A percentile compares a stretch with the other conserved stretches of the same genome.
These are phyloP conservation scores for Boletus eberwhitei DNA, from an alignment of 768 basidiomycete genomes.

Conservation along the genomic window DNA sequence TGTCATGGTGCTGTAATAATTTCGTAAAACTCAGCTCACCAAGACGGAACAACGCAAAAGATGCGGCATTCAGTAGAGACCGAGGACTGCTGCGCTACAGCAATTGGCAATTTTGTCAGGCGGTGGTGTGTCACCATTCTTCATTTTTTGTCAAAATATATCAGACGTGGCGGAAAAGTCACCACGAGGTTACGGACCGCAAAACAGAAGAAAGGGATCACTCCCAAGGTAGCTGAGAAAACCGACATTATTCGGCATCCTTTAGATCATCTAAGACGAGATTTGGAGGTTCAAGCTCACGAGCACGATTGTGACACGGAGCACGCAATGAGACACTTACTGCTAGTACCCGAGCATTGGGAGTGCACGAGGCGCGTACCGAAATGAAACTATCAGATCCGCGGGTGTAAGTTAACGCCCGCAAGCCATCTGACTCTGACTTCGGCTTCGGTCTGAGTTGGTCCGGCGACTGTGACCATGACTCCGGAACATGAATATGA, in stretches of 20 bases:
- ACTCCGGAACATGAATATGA: not conserved
- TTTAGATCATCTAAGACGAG: not conserved
- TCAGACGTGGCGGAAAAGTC: constrained; percentile 6
- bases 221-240: not conserved
- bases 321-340: constrained; percentile 10
- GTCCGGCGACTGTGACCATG: constrained; percentile 5
- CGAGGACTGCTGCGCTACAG: constrained; percentile 10
- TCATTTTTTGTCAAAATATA: constrained; percentile 6
- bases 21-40: constrained; percentile 30
- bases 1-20: constrained; percentile 30
- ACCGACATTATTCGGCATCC: not conserved
- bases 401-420: constrained; percentile 27
- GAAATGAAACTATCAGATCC: constrained; percentile 28
- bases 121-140: not conserved
- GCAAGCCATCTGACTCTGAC: constrained; percentile 13
- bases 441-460: constrained; percentile 20
- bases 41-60: constrained; percentile 15
- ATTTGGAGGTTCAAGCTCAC: constrained; percentile 1
- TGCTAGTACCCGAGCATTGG: not conserved
- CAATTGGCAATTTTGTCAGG: constrained; percentile 21
- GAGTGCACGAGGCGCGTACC: constrained; percentile 26
- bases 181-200: not conserved
- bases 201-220: not conserved
- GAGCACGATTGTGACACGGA: not conserved
- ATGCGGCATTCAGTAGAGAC: constrained; percentile 11